Conservation (phyloP, 108 stramenopile genomes). For the Conticribra weissflogii region DNA sequence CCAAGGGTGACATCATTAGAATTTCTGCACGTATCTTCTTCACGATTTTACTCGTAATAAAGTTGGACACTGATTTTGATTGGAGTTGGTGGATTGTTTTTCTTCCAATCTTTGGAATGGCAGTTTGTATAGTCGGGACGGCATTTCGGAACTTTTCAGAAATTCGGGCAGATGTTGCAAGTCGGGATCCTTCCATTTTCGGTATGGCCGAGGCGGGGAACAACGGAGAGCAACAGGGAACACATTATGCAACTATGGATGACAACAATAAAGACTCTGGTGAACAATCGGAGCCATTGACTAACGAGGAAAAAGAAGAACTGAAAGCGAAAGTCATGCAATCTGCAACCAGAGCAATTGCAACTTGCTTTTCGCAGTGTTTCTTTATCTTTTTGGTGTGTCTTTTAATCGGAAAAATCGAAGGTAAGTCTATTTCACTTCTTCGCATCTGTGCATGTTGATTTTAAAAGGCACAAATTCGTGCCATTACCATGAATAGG, state of each 20-base stretch:
- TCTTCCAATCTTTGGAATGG: conserved; percentile 72
- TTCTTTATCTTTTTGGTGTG: conserved; percentile 69
- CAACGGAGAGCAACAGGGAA: neutral
- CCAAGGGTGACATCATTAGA: conserved; percentile 72
- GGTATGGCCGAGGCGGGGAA: conserved; percentile 25
- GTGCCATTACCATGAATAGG: neutral
- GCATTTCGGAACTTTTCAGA: conserved; percentile 70
- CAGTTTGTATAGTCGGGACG: conserved; percentile 54
- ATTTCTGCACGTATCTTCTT: conserved; percentile 63
- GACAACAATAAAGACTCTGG: conserved; percentile 10
- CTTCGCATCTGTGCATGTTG: no score
- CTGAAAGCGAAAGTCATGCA: conserved; percentile 75
- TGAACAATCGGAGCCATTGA: conserved; percentile 40
- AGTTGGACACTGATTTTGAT: conserved; percentile 60
- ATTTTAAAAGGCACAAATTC: no score
- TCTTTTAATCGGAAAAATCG: conserved; percentile 75
- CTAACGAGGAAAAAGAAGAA: conserved; percentile 83
- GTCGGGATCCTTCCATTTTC: conserved; percentile 73
- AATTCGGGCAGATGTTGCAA: conserved; percentile 59
- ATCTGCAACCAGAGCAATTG: conserved; percentile 61
- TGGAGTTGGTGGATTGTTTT: conserved; percentile 92
- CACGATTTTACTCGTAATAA: conserved; percentile 59
- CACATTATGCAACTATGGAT: conserved; percentile 33
- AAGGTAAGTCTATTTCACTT: conserved; percentile 46
- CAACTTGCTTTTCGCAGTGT: conserved; percentile 80